Conservation (phyloP, 2,329 filamentous ascomycete species). For the Dactylella cylindrospora region DNA sequence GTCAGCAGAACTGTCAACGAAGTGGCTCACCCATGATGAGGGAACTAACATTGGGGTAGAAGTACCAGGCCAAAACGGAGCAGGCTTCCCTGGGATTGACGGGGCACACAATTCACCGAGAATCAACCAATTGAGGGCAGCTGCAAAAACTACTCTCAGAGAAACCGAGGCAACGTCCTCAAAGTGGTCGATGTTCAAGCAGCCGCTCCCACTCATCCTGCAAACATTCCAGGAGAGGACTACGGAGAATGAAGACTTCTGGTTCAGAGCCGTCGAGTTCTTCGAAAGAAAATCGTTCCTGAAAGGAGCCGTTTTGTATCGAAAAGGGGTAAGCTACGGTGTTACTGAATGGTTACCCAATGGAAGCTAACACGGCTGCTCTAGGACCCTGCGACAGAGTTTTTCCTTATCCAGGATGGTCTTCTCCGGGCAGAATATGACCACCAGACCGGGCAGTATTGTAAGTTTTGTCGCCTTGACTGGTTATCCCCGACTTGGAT, state of each 20-base stretch:
- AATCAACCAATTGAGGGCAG: constrained; percentile 72
- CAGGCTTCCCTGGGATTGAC: constrained; percentile 56
- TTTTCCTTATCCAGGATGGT: constrained; percentile 87
- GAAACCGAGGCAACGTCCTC: constrained; percentile 63
- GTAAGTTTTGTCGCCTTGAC: constrained; percentile 7
- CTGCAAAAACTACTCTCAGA: constrained; percentile 72
- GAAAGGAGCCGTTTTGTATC: constrained; percentile 73
- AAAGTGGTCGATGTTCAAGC: constrained; percentile 82
- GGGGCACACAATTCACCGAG: constrained; percentile 73
- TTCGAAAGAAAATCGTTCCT: constrained; percentile 70
- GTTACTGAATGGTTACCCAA: background rate
- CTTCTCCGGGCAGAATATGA: constrained; percentile 89
- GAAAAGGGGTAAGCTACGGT: constrained; percentile 60
- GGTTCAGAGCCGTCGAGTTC: constrained; percentile 76
- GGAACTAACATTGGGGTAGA: constrained; percentile 16
- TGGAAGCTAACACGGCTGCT: constrained; percentile 6
- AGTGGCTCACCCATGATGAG: background rate
- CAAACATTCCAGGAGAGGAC: constrained; percentile 93
- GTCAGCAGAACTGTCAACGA: no score
- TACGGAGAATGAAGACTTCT: constrained; percentile 87
- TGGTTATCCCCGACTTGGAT: background rate
- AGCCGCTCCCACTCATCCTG: constrained; percentile 85
- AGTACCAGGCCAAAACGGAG: constrained; percentile 11
- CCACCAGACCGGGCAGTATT: constrained; percentile 79
- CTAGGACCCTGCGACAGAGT: constrained; percentile 70